Percentiles rank a stretch among this genome's conserved stretches.
These are phyloP conservation scores for Lupinus albus DNA, from an alignment of 306 rosid genomes.

Conservation along the genomic window DNA sequence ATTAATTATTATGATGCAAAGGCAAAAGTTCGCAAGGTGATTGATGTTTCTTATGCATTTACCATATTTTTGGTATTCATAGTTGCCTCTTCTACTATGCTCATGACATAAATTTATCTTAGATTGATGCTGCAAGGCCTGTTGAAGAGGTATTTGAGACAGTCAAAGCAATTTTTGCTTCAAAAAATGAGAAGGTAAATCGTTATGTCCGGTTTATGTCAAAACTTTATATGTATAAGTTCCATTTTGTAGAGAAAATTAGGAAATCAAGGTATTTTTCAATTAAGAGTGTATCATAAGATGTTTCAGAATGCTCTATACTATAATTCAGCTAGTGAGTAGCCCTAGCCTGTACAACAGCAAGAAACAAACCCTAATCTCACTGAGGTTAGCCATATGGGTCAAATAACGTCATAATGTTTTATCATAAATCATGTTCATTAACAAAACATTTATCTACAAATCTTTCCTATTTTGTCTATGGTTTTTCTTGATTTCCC, in stretches of 20 bases:
- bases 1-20: conserved; percentile 68
- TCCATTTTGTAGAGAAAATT: conserved; percentile 43
- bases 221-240: conserved; percentile 49
- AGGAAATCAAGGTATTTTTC: conserved; percentile 29
- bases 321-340: conserved; percentile 13
- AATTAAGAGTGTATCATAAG: conserved; percentile 33
- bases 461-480: too few relatives aligned
- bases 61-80: conserved; percentile 40
- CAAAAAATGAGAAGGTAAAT: conserved; percentile 85
- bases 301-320: conserved; percentile 39
- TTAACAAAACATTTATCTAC: too few relatives aligned
- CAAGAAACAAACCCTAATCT: too few relatives aligned
- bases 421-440: too few relatives aligned
- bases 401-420: too few relatives aligned
- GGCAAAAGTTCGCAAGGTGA: conserved; percentile 88
- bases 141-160: conserved; percentile 79
- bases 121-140: conserved; percentile 89
- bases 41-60: conserved; percentile 22
- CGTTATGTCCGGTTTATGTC: conserved; percentile 43
- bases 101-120: conserved; percentile 29
- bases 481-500: too few relatives aligned
- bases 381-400: too few relatives aligned
- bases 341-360: neutral
- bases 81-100: conserved; percentile 25
- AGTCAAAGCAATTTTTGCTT: conserved; percentile 72